Evolutionary conservation across 768 basidiomycete species (phyloP).

Genomic region (Suillus fuscotomentosus): DNA sequence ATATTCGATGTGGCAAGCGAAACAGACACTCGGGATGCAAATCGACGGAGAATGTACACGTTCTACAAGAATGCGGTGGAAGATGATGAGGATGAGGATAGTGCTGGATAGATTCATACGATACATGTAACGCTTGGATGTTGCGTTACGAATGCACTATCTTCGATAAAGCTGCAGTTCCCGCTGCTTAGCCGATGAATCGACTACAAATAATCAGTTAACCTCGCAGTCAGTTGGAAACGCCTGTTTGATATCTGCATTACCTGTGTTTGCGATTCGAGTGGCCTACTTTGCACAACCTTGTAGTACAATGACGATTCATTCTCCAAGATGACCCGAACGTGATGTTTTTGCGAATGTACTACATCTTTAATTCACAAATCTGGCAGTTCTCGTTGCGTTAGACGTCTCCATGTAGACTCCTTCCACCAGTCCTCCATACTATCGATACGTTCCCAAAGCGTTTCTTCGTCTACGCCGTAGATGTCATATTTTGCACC

Average conservation of each 20-base stretch:
- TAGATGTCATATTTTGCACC: slow-evolving; percentile 86
- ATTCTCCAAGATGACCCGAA: not conserved
- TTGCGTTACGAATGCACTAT: not conserved
- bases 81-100: slow-evolving; percentile 42
- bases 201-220: not conserved
- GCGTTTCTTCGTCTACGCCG: slow-evolving; percentile 77
- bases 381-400: slow-evolving; percentile 86
- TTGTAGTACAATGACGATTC: not conserved
- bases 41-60: slow-evolving; percentile 79
- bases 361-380: slow-evolving; percentile 17
- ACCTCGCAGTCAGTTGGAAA: not conserved
- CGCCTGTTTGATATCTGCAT: not conserved
- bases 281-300: not conserved
- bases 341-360: not conserved
- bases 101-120: slow-evolving; percentile 14
- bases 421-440: slow-evolving; percentile 96
- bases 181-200: slow-evolving; percentile 41
- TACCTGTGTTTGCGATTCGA: not conserved
- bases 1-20: slow-evolving; percentile 77
- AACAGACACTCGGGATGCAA: slow-evolving; percentile 72
- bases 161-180: slow-evolving; percentile 51
- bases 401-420: slow-evolving; percentile 81
- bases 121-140: not conserved
- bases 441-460: slow-evolving; percentile 79
- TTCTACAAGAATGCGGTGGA: slow-evolving; percentile 69